Evolutionary conservation across 2,329 filamentous ascomycete species (phyloP), one percentile per base, ranked within the genome.

Genomic region (Helotiales sp.): DNA sequence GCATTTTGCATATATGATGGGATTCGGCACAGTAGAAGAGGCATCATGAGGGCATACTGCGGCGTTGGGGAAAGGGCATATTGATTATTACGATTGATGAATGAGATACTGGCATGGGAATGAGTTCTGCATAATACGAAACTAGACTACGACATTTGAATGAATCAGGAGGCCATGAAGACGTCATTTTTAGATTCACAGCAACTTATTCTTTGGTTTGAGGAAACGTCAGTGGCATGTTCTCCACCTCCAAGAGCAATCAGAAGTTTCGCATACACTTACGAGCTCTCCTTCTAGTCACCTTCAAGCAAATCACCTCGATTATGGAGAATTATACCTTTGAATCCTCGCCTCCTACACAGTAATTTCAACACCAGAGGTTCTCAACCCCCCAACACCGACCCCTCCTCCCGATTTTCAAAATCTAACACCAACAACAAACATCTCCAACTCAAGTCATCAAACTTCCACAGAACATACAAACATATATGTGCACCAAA

Each of bases 401-500:
- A 43, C n/a, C 3, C 17, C n/a, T n/a, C n/a, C n/a, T n/a, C n/a
- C n/a, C n/a, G n/a, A n/a, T n/a, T n/a, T n/a, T n/a, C n/a, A n/a
- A n/a, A n/a, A 43, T 5, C 40, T 20, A 43, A 4, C 40, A n/a
- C 40, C 49, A 30, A 34, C 50, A n/a, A 6, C 28, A 54, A 7
- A 43, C 5, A 4, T 4, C 40, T 13, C 13, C 15, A 2, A 52
- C 17, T 52, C 24, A 28, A 7, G 24, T 17, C 47, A 4, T 20
- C 22, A 11, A 17, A 15, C 11, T 26, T 17, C 10, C 22, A 20
- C 40, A 45, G 4, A n/a, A 45, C 17, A 20, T 7, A 7, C 40
- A 45, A 1, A 26, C 22, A 43, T n/a, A 60, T 24, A 60, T 45
- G 57, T 60, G 37, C 37, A 60, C 37, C 22, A 60, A 60, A 30